Evolutionary conservation across 305 asterid species (phyloP).

Genomic region (Fraxinus paxiana): DNA sequence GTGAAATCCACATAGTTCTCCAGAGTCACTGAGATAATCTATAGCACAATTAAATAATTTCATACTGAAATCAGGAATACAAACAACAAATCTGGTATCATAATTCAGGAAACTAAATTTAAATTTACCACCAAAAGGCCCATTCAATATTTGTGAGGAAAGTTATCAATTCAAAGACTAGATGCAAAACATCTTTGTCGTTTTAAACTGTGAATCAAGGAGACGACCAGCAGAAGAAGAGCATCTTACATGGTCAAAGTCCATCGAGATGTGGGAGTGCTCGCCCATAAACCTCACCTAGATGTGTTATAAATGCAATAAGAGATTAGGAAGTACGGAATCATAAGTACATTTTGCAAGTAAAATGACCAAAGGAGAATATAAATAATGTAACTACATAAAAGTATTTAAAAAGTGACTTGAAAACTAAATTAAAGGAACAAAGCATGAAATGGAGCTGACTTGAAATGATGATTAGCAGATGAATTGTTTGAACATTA

Average conservation of each 20-base stretch:
- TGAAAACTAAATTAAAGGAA: not conserved
- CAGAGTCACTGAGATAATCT: constrained; percentile 49
- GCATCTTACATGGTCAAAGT: constrained; percentile 46
- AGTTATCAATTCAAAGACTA: not conserved
- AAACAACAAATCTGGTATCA: not conserved
- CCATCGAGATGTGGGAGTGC: constrained; percentile 52
- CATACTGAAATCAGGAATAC: not conserved
- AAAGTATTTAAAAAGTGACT: not conserved
- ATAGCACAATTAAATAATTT: constrained; percentile 18
- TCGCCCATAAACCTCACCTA: constrained; percentile 51
- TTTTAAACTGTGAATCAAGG: constrained; percentile 2
- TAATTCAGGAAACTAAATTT: not conserved
- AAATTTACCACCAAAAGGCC: not conserved
- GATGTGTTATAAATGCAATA: constrained; percentile 3
- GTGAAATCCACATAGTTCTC: constrained; percentile 41
- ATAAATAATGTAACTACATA: not conserved
- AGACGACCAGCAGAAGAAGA: not conserved
- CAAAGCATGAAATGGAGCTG: not conserved
- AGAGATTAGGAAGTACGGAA: not conserved
- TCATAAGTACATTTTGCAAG: not conserved
- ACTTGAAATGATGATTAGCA: not conserved
- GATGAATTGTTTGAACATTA: not conserved
- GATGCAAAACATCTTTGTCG: not conserved
- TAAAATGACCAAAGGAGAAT: not conserved
- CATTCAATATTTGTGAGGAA: not conserved